Evolutionary conservation across 2,329 filamentous ascomycete genomes (phyloP).

Genomic region (Byssochlamys sp.): DNA sequence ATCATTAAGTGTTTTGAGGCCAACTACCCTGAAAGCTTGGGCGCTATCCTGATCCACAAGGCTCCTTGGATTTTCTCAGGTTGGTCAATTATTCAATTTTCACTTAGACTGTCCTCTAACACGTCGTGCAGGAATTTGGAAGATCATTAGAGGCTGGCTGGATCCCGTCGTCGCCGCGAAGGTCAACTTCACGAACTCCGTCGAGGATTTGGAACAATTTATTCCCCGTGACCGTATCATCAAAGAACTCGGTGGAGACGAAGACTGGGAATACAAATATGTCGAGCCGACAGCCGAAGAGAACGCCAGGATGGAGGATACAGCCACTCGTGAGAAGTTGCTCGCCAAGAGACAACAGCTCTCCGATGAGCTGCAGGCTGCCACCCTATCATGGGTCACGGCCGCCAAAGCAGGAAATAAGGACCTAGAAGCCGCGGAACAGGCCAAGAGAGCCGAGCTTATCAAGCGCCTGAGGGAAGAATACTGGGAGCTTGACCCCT

Average conservation of each 20-base stretch:
- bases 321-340: constrained; percentile 53
- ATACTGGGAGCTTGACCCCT: constrained; percentile 87
- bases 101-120: not conserved
- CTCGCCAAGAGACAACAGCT: constrained; percentile 54
- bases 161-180: constrained; percentile 93
- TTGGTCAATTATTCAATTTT: constrained; percentile 26
- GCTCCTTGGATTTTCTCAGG: constrained; percentile 95
- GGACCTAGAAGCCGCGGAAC: constrained; percentile 40
- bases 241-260: constrained; percentile 75
- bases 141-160: constrained; percentile 87
- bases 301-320: constrained; percentile 65
- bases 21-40: constrained; percentile 90
- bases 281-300: constrained; percentile 66
- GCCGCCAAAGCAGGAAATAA: constrained; percentile 37
- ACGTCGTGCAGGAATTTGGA: constrained; percentile 66
- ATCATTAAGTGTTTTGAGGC: constrained; percentile 99
- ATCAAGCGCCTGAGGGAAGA: constrained; percentile 57
- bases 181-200: constrained; percentile 80
- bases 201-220: constrained; percentile 67
- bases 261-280: constrained; percentile 77
- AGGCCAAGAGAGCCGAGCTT: constrained; percentile 51
- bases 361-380: constrained; percentile 63
- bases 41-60: constrained; percentile 85
- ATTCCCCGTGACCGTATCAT: constrained; percentile 62
- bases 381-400: constrained; percentile 66